Evolutionary conservation across 2,329 filamentous ascomycete species (phyloP).

Genomic region (Colletotrichum chlorophyti): DNA sequence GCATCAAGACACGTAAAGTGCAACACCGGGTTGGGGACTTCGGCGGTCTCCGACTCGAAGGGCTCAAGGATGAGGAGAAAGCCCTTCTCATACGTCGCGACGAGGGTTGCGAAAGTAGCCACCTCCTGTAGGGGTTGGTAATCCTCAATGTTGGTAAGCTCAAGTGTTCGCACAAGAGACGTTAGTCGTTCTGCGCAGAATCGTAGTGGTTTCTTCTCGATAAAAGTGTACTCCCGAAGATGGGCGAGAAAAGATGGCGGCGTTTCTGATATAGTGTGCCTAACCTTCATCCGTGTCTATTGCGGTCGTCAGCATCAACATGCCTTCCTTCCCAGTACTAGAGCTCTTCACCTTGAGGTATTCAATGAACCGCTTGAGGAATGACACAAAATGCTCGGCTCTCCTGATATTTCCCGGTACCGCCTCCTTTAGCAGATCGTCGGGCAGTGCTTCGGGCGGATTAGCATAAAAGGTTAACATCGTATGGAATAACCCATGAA

Average conservation of each 20-base stretch:
- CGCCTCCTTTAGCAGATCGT: slow-evolving; percentile 93
- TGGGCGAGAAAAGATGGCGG: slow-evolving; percentile 92
- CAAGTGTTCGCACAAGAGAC: slow-evolving; percentile 91
- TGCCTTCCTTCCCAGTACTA: too few species aligned
- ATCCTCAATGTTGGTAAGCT: slow-evolving; percentile 97
- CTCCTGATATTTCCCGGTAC: slow-evolving; percentile 95
- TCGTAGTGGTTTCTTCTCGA: slow-evolving; percentile 91
- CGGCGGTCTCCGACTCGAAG: slow-evolving; percentile 93
- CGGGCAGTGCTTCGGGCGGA: slow-evolving; percentile 72
- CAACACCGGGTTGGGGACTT: slow-evolving; percentile 94
- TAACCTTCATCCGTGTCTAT: slow-evolving; percentile 94
- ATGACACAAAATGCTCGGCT: slow-evolving; percentile 94
- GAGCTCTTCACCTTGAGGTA: slow-evolving; percentile 75
- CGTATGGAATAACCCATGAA: background rate
- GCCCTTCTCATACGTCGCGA: slow-evolving; percentile 95
- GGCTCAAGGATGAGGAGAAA: slow-evolving; percentile 97
- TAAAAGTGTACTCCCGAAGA: slow-evolving; percentile 94
- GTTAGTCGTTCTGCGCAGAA: slow-evolving; percentile 96
- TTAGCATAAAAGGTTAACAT: slow-evolving; percentile 29
- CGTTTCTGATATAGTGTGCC: slow-evolving; percentile 96
- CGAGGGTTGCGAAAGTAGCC: slow-evolving; percentile 93
- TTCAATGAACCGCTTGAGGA: slow-evolving; percentile 95
- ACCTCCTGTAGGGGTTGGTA: slow-evolving; percentile 97
- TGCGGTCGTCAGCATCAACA: background rate
- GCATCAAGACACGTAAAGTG: slow-evolving; percentile 97